A percentile compares a stretch with the other conserved stretches of the same genome.
These are phyloP conservation scores for Phyllosticta citrichinensis DNA, from an alignment of 2,329 filamentous ascomycete species.

Conservation along the genomic window DNA sequence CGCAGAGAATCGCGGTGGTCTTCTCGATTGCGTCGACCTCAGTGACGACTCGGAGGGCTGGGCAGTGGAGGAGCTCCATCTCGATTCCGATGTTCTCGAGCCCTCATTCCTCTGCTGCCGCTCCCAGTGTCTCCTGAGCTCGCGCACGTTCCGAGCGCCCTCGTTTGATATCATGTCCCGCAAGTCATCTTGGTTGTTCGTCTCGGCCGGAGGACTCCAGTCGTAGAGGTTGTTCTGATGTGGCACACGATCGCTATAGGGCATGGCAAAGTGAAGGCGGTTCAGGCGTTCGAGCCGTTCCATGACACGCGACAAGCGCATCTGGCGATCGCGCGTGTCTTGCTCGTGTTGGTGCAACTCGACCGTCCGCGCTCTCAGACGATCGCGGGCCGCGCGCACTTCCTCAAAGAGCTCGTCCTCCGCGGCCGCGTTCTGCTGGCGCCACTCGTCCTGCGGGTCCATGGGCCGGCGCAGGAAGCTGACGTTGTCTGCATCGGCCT, in stretches of 20 bases:
- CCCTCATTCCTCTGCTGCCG: neutral
- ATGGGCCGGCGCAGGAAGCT: conserved; percentile 39
- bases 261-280: conserved; percentile 33
- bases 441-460: conserved; percentile 26
- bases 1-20: conserved; percentile 30
- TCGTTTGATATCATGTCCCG: conserved; percentile 21
- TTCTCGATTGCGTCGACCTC: conserved; percentile 31
- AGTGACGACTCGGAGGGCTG: conserved; percentile 24
- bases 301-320: conserved; percentile 37
- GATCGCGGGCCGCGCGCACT: conserved; percentile 10
- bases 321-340: conserved; percentile 23
- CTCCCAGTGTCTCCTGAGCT: neutral
- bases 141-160: neutral
- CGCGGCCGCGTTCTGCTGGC: conserved; percentile 19
- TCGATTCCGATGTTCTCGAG: conserved; percentile 14
- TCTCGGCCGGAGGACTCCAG: conserved; percentile 43
- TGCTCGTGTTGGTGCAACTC: conserved; percentile 25
- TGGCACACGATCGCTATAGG: conserved; percentile 46
- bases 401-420: conserved; percentile 10
- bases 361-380: conserved; percentile 13
- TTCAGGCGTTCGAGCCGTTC: conserved; percentile 28
- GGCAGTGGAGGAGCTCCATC: conserved; percentile 17
- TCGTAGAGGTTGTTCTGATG: conserved; percentile 48
- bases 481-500: conserved; percentile 39
- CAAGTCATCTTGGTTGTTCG: conserved; percentile 26